A percentile compares a stretch with the other conserved stretches of the same genome.
phyloP scores from a whole-genome alignment of 768 basidiomycete genomes.

The Rhizopogon vesiculosus region DNA sequence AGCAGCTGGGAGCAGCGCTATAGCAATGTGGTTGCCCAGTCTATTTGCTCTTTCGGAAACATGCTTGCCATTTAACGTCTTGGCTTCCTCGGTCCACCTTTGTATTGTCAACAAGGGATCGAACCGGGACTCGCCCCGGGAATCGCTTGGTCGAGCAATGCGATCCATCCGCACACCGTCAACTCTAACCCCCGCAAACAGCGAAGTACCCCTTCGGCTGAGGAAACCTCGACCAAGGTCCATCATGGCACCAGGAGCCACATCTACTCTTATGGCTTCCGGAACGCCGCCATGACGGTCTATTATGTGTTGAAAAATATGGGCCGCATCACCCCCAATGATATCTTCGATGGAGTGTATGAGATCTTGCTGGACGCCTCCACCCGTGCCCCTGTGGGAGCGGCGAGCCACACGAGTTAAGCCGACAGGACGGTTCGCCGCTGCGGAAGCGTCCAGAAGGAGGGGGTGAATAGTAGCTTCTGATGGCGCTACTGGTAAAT shows the following conservation, averaged over 20 bases:
- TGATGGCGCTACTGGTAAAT: slow-evolving; percentile 43
- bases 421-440: slow-evolving; percentile 39
- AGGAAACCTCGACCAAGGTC: slow-evolving; percentile 55
- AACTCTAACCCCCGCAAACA: slow-evolving; percentile 40
- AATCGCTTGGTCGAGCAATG: slow-evolving; percentile 39
- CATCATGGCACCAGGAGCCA: slow-evolving; percentile 60
- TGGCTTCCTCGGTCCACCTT: slow-evolving; percentile 88
- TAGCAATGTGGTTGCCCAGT: slow-evolving; percentile 63
- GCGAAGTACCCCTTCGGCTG: slow-evolving; percentile 42
- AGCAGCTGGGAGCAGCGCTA: slow-evolving; percentile 78
- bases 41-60: slow-evolving; percentile 61
- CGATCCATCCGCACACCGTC: slow-evolving; percentile 53
- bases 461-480: slow-evolving; percentile 82
- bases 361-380: slow-evolving; percentile 49
- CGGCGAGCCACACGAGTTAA: slow-evolving; percentile 50
- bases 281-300: slow-evolving; percentile 49
- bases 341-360: slow-evolving; percentile 77
- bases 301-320: slow-evolving; percentile 81
- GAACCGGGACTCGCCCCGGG: slow-evolving; percentile 40
- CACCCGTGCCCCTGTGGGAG: slow-evolving; percentile 48
- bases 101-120: slow-evolving; percentile 79
- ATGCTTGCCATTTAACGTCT: slow-evolving; percentile 74
- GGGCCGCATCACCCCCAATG: slow-evolving; percentile 75
- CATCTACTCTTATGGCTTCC: slow-evolving; percentile 75
- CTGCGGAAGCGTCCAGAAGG: slow-evolving; percentile 57